phyloP scores from a whole-genome alignment of 1,139 yeast species.

The Kazachstania sp. region DNA sequence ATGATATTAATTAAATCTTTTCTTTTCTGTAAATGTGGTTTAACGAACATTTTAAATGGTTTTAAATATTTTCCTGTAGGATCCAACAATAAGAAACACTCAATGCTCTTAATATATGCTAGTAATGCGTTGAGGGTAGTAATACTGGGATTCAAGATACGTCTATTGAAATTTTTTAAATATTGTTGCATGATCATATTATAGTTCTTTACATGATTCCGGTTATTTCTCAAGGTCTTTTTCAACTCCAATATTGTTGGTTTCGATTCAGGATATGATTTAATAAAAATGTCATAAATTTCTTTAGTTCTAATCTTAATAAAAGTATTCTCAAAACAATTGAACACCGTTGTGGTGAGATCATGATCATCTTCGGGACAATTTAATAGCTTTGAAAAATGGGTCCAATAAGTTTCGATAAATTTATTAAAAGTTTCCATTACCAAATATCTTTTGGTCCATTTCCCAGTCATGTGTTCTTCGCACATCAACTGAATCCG shows the following conservation, averaged over 20 bases:
- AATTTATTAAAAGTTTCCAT: constrained; percentile 28
- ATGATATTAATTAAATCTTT: constrained; percentile 64
- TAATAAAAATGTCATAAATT: constrained; percentile 51
- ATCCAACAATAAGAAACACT: constrained; percentile 68
- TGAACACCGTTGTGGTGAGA: constrained; percentile 29
- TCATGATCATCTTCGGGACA: constrained; percentile 26
- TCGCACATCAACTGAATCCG: constrained; percentile 37
- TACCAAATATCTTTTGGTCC: constrained; percentile 36
- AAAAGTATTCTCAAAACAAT: constrained; percentile 23
- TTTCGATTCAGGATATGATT: constrained; percentile 48
- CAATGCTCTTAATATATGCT: constrained; percentile 63
- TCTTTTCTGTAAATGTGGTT: constrained; percentile 49
- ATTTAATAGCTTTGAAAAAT: constrained; percentile 15
- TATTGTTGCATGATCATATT: constrained; percentile 39
- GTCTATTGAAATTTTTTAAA: constrained; percentile 40
- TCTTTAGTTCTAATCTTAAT: constrained; percentile 48
- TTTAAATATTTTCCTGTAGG: constrained; percentile 58
- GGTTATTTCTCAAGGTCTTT: constrained; percentile 34
- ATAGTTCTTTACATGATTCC: constrained; percentile 19
- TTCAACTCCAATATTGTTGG: constrained; percentile 58
- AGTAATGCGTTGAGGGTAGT: constrained; percentile 68
- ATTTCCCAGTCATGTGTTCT: constrained; percentile 33
- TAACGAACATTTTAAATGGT: constrained; percentile 19
- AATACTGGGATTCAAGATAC: constrained; percentile 71
- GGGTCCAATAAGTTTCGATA: constrained; percentile 22